These are phyloP conservation scores for Nakazawaea ambrosiae DNA, from an alignment of 805 yeast species.

Conservation along the genomic window DNA sequence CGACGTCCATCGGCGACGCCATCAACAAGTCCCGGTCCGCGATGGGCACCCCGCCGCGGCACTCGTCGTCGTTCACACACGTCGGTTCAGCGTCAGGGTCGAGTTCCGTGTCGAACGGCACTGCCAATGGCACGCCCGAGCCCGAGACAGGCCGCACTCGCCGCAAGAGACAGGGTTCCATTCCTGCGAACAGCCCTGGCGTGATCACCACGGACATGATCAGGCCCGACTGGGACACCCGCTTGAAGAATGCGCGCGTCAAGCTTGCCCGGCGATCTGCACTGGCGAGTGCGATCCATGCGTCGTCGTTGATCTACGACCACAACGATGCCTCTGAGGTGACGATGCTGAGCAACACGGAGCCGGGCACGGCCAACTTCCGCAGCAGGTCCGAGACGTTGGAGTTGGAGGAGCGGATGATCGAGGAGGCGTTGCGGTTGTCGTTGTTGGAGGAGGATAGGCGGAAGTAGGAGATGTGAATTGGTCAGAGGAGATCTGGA, in stretches of 20 bases:
- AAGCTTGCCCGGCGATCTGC: slow-evolving; percentile 83
- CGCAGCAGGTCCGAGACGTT: slow-evolving; percentile 18
- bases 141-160: slow-evolving; percentile 3
- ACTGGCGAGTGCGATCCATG: slow-evolving; percentile 90
- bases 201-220: slow-evolving; percentile 78
- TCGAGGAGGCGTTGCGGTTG: slow-evolving; percentile 74
- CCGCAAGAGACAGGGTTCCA: slow-evolving; percentile 40
- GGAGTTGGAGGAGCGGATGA: slow-evolving; percentile 68
- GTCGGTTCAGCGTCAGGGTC: no score
- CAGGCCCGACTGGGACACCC: slow-evolving; percentile 89
- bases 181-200: slow-evolving; percentile 59
- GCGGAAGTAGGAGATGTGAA: not conserved
- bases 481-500: no score
- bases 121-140: not conserved
- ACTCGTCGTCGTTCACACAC: not conserved
- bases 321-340: not conserved
- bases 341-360: not conserved
- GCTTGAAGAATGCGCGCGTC: slow-evolving; percentile 63
- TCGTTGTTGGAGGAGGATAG: slow-evolving; percentile 63
- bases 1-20: slow-evolving; percentile 18
- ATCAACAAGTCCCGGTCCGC: slow-evolving; percentile 21
- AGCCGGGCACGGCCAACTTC: not conserved
- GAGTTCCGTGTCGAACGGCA: not conserved
- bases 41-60: slow-evolving; percentile 20
- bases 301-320: slow-evolving; percentile 63